Evolutionary conservation across 2,329 filamentous ascomycete genomes (phyloP).

Genomic region (Stemphylium lycopersici): DNA sequence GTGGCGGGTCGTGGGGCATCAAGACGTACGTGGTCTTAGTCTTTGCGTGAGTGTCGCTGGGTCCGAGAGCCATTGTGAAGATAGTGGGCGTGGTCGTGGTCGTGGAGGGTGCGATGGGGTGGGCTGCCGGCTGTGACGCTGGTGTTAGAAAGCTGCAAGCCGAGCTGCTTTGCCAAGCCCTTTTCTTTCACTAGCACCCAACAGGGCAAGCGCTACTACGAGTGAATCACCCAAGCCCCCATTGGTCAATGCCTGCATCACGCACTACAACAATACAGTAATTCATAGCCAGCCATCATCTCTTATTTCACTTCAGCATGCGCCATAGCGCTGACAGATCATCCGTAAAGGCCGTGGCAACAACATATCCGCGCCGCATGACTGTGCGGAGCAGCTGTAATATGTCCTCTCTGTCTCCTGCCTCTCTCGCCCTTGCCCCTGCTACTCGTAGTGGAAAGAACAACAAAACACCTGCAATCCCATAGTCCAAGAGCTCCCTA

Average conservation of each 20-base stretch:
- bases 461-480: constrained; percentile 28
- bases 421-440: constrained; percentile 26
- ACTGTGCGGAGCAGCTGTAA: constrained; percentile 18
- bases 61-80: constrained; percentile 42
- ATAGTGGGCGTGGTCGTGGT: constrained; percentile 19
- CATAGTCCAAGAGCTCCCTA: constrained; percentile 19
- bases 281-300: too few species aligned
- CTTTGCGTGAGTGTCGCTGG: constrained; percentile 32
- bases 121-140: constrained; percentile 25
- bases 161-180: constrained; percentile 20
- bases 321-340: too few species aligned
- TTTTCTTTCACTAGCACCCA: not conserved
- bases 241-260: not conserved
- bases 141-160: constrained; percentile 19
- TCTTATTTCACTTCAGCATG: too few species aligned
- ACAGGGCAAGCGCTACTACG: not conserved
- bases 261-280: not conserved
- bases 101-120: constrained; percentile 22
- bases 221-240: not conserved
- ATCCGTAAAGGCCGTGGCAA: constrained; percentile 5
- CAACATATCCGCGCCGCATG: constrained; percentile 23
- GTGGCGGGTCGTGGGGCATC: constrained; percentile 3
- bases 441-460: constrained; percentile 39
- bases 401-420: constrained; percentile 12
- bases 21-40: constrained; percentile 39